These are phyloP conservation scores for Globisporangium rhizosaccharum DNA, from an alignment of 352 stramenopile genomes.

Conservation along the genomic window DNA sequence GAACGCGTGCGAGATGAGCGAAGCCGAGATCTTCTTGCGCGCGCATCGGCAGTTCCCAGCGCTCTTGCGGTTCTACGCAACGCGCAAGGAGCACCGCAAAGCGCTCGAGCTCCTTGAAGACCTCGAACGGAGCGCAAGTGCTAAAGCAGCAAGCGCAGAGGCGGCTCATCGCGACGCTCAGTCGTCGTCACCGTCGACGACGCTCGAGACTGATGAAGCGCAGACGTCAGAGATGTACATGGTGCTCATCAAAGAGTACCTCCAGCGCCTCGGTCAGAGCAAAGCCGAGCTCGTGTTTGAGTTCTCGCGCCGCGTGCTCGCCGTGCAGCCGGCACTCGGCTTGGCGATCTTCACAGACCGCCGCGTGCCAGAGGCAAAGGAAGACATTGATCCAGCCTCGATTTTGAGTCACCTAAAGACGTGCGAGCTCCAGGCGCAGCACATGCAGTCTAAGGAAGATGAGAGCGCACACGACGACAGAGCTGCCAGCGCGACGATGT, in stretches of 20 bases:
- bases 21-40: slow-evolving; percentile 74
- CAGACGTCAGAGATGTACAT: slow-evolving; percentile 48
- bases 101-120: slow-evolving; percentile 78
- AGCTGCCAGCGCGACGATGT: background rate
- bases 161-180: too few species aligned
- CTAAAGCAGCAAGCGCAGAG: slow-evolving; percentile 3
- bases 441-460: background rate
- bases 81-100: slow-evolving; percentile 69
- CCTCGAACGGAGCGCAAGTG: slow-evolving; percentile 48
- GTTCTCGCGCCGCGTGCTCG: slow-evolving; percentile 70
- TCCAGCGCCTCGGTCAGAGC: slow-evolving; percentile 54
- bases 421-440: slow-evolving; percentile 25
- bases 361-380: slow-evolving; percentile 31
- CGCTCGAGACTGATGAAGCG: slow-evolving; percentile 9
- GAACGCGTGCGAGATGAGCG: slow-evolving; percentile 70
- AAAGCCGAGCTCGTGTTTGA: slow-evolving; percentile 74
- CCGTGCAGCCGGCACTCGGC: slow-evolving; percentile 42
- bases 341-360: slow-evolving; percentile 79
- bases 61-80: slow-evolving; percentile 65
- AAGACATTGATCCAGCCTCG: slow-evolving; percentile 59
- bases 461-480: background rate
- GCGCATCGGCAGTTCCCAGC: slow-evolving; percentile 54
- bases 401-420: slow-evolving; percentile 70
- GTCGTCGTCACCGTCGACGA: slow-evolving; percentile 3
- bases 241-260: slow-evolving; percentile 57